Evolutionary conservation across 768 basidiomycete genomes (phyloP).

Genomic region (Leccinum obscurum): DNA sequence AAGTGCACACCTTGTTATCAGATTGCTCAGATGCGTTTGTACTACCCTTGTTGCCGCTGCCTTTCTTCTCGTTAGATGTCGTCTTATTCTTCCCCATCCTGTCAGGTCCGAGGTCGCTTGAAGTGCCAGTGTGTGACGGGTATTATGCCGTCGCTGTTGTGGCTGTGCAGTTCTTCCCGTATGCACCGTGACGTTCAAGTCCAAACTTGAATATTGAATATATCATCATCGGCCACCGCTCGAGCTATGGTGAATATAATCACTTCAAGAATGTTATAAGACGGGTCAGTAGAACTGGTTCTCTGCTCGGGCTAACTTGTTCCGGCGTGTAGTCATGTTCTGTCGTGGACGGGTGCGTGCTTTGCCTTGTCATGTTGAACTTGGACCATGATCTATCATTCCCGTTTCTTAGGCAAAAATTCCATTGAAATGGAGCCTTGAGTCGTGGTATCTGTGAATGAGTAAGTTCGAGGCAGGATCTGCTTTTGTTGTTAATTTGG

Average conservation of each 20-base stretch:
- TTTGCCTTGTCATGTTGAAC: constrained; percentile 6
- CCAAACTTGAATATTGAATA: too few relatives aligned
- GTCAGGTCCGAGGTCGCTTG: not conserved
- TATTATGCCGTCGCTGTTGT: not conserved
- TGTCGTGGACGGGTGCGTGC: constrained; percentile 88
- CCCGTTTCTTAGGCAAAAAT: constrained; percentile 74
- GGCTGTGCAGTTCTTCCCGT: constrained; percentile 6
- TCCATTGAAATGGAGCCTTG: constrained; percentile 93
- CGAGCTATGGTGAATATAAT: constrained; percentile 43
- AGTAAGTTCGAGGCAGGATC: constrained; percentile 52
- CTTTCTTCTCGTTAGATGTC: constrained; percentile 23
- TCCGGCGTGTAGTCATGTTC: constrained; percentile 54
- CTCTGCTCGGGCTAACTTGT: constrained; percentile 5
- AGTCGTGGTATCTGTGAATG: constrained; percentile 99
- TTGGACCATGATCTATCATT: not conserved
- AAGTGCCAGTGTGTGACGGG: too few relatives aligned
- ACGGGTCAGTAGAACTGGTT: constrained; percentile 8
- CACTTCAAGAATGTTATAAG: constrained; percentile 98
- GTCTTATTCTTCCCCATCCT: constrained; percentile 33
- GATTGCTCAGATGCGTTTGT: constrained; percentile 19
- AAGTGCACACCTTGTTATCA: constrained; percentile 25
- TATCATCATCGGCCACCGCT: not conserved
- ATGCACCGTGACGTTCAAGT: not conserved
- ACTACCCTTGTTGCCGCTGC: constrained; percentile 19
- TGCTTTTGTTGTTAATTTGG: constrained; percentile 55